phyloP scores from a whole-genome alignment of 805 yeast species.

The Debaryomyces tyrocola region DNA sequence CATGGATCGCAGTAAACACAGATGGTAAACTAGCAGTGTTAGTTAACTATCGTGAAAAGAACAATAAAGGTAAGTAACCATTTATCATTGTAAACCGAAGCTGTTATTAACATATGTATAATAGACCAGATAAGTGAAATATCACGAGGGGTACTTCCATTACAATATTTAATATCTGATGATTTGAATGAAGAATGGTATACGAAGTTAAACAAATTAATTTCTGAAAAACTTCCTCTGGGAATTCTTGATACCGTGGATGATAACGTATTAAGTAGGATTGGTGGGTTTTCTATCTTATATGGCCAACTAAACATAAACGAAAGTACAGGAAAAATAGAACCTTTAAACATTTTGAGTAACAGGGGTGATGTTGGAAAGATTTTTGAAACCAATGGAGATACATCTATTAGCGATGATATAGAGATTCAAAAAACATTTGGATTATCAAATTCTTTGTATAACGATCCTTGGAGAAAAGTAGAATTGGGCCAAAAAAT shows the following conservation, averaged over 20 bases:
- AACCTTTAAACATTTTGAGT: slow-evolving; percentile 47
- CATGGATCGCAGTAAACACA: slow-evolving; percentile 82
- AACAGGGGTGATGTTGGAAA: slow-evolving; percentile 47
- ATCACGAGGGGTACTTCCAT: slow-evolving; percentile 55
- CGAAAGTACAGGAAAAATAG: slow-evolving; percentile 18
- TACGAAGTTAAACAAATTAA: slow-evolving; percentile 18
- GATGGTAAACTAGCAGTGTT: slow-evolving; percentile 67
- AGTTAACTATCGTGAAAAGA: slow-evolving; percentile 67
- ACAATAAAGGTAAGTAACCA: slow-evolving; percentile 14
- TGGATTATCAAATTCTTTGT: slow-evolving; percentile 70
- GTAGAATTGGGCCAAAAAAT: slow-evolving; percentile 48
- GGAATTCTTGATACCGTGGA: background rate
- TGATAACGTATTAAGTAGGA: slow-evolving; percentile 20
- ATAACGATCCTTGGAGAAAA: slow-evolving; percentile 74
- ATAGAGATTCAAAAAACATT: slow-evolving; percentile 35
- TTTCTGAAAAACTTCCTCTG: slow-evolving; percentile 8
- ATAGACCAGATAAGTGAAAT: slow-evolving; percentile 30
- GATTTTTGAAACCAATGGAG: slow-evolving; percentile 22
- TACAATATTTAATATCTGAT: slow-evolving; percentile 40
- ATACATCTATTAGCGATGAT: slow-evolving; percentile 13
- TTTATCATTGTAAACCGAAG: background rate
- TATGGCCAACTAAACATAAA: slow-evolving; percentile 48
- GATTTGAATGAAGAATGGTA: slow-evolving; percentile 48
- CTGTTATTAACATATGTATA: slow-evolving; percentile 13
- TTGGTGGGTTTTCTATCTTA: slow-evolving; percentile 66